Conservation (phyloP, 495 filamentous ascomycete species). For the Penicillium maclennaniae region DNA sequence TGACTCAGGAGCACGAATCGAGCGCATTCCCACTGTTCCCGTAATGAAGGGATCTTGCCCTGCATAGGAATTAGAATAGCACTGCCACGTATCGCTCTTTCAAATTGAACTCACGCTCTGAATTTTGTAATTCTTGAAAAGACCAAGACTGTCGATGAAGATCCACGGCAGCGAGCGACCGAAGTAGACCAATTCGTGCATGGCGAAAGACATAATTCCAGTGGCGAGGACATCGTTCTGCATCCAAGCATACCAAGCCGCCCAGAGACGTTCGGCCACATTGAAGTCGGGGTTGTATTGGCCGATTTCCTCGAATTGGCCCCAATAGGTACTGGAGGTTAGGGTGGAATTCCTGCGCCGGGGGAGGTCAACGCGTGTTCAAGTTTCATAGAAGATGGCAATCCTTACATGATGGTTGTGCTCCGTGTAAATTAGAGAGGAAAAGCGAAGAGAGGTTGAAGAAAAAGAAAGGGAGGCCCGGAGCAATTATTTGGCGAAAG, state of each 20-base stretch:
- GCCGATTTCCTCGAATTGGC: constrained; percentile 80
- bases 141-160: constrained; percentile 81
- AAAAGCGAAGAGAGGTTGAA: background rate
- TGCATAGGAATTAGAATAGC: constrained; percentile 25
- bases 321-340: constrained; percentile 64
- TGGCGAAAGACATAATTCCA: constrained; percentile 91
- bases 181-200: constrained; percentile 95
- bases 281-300: constrained; percentile 87
- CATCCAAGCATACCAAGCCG: constrained; percentile 98
- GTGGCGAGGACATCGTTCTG: constrained; percentile 94
- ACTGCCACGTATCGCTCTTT: background rate
- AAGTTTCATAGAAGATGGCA: background rate
- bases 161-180: constrained; percentile 91
- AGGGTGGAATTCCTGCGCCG: constrained; percentile 54
- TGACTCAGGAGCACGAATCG: constrained; percentile 86
- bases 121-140: constrained; percentile 90
- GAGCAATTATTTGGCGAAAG: background rate
- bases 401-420: constrained; percentile 2
- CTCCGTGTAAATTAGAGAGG: background rate
- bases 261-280: constrained; percentile 79
- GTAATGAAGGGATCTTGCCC: constrained; percentile 84
- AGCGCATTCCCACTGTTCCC: constrained; percentile 93
- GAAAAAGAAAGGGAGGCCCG: background rate
- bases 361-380: background rate
- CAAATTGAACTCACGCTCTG: constrained; percentile 61